Evolutionary conservation across 2,329 filamentous ascomycete species (phyloP), one percentile per base, ranked within the genome.

Genomic region (Penicillium sclerotigenum): DNA sequence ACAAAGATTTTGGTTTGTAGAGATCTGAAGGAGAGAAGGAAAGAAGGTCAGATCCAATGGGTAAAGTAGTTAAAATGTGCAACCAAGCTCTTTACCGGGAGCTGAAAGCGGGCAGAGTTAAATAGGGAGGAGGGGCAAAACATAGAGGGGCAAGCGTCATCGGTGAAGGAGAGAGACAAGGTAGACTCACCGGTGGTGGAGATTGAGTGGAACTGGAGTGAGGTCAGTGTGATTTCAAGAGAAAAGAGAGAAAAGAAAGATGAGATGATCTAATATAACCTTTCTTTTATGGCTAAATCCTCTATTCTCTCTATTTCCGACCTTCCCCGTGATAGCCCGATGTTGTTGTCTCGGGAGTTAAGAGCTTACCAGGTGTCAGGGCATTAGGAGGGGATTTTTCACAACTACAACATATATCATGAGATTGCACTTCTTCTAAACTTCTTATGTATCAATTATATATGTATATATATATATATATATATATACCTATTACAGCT

Each of bases 151-250:
- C 63, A 64, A 52, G 59, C 64, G 64, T 66, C 64, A 66, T 66
- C 63, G 64, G 59, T 61, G 57, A 64, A 63, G 59, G 38, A 20
- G 59, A 20, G 59, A 53, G 49, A 33, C 48, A 48, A 16, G 28
- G 43, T 33, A 10, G 34, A 67, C 71, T 74, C 71, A 74, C 72
- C 72, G 72, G 61, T 65, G 57, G 64, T 72, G 71, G 70, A 69
- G 67, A 64, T 62, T 54, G 33, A 22, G 57, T 52, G 54, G 59
- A 57, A 57, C 62, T 69, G 65, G 69, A 64, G 69, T 74, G 68
- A 72, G 65, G 69, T 73, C 69, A 73, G 65, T 46, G 68, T 73
- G 71, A 72, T 68, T 65, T 67, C 63, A 71, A 42, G 47, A 48
- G 34, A 48, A 55, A 38, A 46, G 33, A 31, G 13, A 45, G 14